Conservation (phyloP, 805 yeast species). For the Suhomyces pyralidae region DNA sequence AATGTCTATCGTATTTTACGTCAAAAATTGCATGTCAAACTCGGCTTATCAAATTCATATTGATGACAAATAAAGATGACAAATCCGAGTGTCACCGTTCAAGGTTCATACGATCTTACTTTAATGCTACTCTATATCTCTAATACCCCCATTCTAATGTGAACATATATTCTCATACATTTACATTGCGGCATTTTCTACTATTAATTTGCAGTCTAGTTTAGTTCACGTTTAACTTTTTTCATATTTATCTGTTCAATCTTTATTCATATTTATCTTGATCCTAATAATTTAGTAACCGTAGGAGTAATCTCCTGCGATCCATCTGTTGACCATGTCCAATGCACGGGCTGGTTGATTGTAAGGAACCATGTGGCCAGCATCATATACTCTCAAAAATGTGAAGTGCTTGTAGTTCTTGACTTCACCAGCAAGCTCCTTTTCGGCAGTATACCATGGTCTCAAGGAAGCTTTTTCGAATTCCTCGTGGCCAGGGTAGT, state of each 20-base stretch:
- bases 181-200: neutral
- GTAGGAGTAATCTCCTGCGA: conserved; percentile 38
- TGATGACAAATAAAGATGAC: neutral
- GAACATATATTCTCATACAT: too few species aligned
- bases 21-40: neutral
- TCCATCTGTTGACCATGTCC: conserved; percentile 25
- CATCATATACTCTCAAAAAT: conserved; percentile 23
- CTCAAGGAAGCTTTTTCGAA: conserved; percentile 15
- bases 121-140: too few species aligned
- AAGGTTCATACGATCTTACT: too few species aligned
- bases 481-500: conserved; percentile 16
- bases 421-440: conserved; percentile 37
- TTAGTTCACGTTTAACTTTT: too few species aligned
- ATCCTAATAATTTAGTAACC: neutral
- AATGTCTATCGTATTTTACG: neutral
- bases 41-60: neutral
- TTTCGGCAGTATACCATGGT: conserved; percentile 17
- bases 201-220: too few species aligned
- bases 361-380: conserved; percentile 26
- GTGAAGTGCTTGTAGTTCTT: conserved; percentile 27
- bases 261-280: too few species aligned
- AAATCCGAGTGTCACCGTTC: too few species aligned
- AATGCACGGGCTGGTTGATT: conserved; percentile 21
- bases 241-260: too few species aligned
- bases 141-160: too few species aligned